Conservation (phyloP, 352 stramenopile species). For the Pythium rishiriense region DNA sequence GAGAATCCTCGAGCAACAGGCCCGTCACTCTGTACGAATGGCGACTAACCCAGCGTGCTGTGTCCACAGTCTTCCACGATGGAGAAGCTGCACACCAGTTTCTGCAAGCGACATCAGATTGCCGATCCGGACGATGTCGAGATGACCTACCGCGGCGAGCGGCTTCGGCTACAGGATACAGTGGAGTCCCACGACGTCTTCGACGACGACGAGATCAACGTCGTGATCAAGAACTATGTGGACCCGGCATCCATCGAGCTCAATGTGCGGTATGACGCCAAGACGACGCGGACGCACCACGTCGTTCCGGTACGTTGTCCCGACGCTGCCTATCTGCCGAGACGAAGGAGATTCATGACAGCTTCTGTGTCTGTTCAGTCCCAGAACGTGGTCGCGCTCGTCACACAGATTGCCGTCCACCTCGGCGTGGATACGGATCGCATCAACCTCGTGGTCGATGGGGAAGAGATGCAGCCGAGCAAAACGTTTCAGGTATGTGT, state of each 20-base stretch:
- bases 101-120: constrained; percentile 65
- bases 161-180: constrained; percentile 40
- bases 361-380: constrained; percentile 27
- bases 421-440: constrained; percentile 27
- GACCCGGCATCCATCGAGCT: constrained; percentile 38
- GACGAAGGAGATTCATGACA: neutral
- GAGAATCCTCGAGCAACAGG: constrained; percentile 17
- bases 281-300: constrained; percentile 33
- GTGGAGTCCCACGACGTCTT: constrained; percentile 55
- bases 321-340: neutral
- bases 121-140: constrained; percentile 44
- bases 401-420: constrained; percentile 33
- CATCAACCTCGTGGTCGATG: constrained; percentile 52
- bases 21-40: neutral
- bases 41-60: neutral
- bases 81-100: constrained; percentile 61
- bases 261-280: constrained; percentile 46
- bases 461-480: constrained; percentile 42
- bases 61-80: constrained; percentile 40
- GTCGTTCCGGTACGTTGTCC: constrained; percentile 40
- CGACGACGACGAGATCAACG: constrained; percentile 63
- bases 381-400: constrained; percentile 43
- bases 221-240: constrained; percentile 44
- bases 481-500: constrained; percentile 48
- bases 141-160: constrained; percentile 48